Evolutionary conservation across 345 rosid species (phyloP).

Genomic region (Populus davidiana): DNA sequence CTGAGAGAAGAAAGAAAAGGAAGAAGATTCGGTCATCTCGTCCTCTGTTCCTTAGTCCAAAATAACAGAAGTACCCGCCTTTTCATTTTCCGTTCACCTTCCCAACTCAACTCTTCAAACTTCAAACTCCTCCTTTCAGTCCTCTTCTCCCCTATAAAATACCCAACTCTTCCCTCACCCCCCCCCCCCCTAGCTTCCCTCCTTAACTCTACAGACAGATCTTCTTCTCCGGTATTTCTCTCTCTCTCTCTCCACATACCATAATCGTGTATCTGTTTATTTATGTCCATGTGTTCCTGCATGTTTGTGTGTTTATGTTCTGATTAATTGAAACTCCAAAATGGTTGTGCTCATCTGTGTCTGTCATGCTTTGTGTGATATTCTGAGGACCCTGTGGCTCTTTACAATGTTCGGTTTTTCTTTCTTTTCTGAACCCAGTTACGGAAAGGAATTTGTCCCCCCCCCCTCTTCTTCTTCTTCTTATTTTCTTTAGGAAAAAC

Average conservation of each 20-base stretch:
- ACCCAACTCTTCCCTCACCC: neutral
- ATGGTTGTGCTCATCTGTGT: neutral
- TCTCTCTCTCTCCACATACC: neutral
- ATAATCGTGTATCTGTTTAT: neutral
- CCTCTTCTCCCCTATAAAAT: too few relatives aligned
- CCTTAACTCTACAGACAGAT: neutral
- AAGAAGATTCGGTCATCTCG: conserved; percentile 30
- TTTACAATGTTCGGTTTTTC: neutral
- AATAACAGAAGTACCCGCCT: neutral
- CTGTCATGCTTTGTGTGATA: neutral
- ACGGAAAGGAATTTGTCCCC: neutral
- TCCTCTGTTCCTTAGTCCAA: neutral
- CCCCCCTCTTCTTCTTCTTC: too few relatives aligned
- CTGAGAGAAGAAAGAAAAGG: neutral
- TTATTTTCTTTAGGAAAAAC: neutral
- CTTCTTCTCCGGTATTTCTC: neutral
- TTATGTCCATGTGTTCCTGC: neutral
- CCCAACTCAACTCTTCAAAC: neutral
- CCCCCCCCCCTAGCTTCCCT: neutral
- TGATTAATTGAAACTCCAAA: neutral
- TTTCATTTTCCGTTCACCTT: neutral
- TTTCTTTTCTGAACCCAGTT: neutral
- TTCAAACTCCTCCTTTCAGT: neutral
- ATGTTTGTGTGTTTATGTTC: neutral
- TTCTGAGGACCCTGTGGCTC: neutral